Evolutionary conservation across 2,329 filamentous ascomycete species (phyloP).

Genomic region (Epichloe glyceriae): DNA sequence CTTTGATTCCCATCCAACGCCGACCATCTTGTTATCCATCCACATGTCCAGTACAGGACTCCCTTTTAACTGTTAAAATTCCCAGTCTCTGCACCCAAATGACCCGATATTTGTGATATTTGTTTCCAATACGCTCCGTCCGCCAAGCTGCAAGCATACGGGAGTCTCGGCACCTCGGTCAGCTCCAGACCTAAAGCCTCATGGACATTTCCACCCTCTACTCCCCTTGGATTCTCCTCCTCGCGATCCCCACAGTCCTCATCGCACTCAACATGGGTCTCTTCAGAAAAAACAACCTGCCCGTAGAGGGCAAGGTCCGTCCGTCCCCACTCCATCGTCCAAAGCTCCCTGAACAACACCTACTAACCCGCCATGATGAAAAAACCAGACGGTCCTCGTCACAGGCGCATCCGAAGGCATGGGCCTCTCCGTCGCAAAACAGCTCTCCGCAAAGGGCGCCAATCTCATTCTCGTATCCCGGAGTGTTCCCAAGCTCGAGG

Average conservation of each 20-base stretch:
- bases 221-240: conserved; percentile 12
- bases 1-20: too few relatives aligned
- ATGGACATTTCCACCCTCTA: conserved; percentile 5
- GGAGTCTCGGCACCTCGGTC: background rate
- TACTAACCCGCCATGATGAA: background rate
- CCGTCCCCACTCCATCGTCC: background rate
- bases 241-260: conserved; percentile 22
- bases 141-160: background rate
- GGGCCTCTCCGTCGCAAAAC: conserved; percentile 61
- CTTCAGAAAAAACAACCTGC: conserved; percentile 60
- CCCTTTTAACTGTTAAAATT: too few relatives aligned
- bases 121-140: background rate
- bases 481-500: conserved; percentile 59
- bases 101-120: background rate
- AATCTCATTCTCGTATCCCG: conserved; percentile 78
- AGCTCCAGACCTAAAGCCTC: background rate
- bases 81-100: background rate
- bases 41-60: too few relatives aligned
- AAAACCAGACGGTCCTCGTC: conserved; percentile 62
- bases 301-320: conserved; percentile 68
- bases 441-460: conserved; percentile 72
- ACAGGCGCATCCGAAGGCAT: conserved; percentile 91
- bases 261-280: conserved; percentile 46
- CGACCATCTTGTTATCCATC: too few relatives aligned
- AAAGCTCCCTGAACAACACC: background rate